Base-by-base conservation (phyloP, 306 rosid genomes). In the Acacia confusa region DNA sequence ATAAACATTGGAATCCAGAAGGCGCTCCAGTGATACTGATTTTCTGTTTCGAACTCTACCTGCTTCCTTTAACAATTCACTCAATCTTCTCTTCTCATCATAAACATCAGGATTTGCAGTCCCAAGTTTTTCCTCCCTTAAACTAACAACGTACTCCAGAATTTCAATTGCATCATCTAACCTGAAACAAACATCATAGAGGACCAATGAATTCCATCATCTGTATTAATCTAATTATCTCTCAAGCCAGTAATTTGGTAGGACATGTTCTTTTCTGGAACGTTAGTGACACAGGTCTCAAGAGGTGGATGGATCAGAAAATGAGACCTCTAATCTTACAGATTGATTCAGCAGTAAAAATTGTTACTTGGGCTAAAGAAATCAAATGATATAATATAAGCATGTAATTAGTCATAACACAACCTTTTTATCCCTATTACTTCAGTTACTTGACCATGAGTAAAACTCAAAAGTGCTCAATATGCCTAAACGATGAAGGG, bases 51-150 rank as follows among this genome's bases (percentile, higher is more conserved):
- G 88, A 67, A 83, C 94, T 79, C 89, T 88, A 50, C 99, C 99
- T 4, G 99, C 92, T 85, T 96, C 99, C 90, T 94, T 96, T 85
- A 96, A 84, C 82, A 96, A 81, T 76, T 93, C 98, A 1, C 84
- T 85, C 87, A 96, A 80, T 87, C 99, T 92, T 84, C 85, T 91
- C 85, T 90, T 96, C 89, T 96, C 99, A 63, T 96, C 99, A 67
- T 85, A 89, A 27, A 92, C 99, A 19, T 93, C 99, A 24, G 99
- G 99, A 84, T 94, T 93, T 52, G 99, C 98, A 6, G 99, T 96
- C 63, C 99, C 99, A 4, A 96, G 97, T 57, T 96, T 96, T 85
- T 96, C 97, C 84, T 96, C 99, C 81, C 99, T 91, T 87, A 78
- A 74, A 79, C 88, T 89, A 55, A 96, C 98, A 47, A 96, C 94